Conservation (phyloP, 2,329 filamentous ascomycete genomes). For the Chaetomiaceae sp. region DNA sequence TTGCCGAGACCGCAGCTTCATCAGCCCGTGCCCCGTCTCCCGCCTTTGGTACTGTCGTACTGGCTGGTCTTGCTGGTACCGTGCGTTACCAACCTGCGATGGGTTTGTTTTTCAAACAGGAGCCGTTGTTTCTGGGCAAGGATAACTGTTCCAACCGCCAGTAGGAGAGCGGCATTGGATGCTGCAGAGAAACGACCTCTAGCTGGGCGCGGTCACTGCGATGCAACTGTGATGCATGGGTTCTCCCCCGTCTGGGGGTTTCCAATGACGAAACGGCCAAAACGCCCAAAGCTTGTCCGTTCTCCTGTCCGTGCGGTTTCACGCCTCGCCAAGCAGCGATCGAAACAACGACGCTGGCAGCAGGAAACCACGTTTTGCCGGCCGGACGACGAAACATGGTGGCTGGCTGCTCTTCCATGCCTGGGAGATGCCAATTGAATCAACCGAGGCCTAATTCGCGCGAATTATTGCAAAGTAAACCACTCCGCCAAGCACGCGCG, state of each 20-base stretch:
- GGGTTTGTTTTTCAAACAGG: constrained; percentile 10
- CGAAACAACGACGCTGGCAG: background rate
- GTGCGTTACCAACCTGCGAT: constrained; percentile 6
- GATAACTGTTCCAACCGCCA: constrained; percentile 7
- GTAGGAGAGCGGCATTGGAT: constrained; percentile 12
- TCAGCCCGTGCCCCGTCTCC: background rate
- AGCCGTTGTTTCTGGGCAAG: constrained; percentile 12
- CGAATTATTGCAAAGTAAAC: background rate
- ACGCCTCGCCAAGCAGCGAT: constrained; percentile 13
- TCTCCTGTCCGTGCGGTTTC: constrained; percentile 18
- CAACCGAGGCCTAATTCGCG: background rate
- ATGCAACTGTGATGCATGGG: constrained; percentile 17
- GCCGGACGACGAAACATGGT: background rate
- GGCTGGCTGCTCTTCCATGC: background rate
- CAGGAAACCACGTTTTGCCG: background rate
- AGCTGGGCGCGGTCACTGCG: constrained; percentile 13
- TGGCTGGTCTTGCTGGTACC: no score
- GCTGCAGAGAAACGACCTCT: background rate
- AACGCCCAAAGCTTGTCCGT: constrained; percentile 23
- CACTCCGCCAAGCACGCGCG: background rate
- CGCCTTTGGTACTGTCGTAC: no score
- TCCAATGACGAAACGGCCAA: constrained; percentile 22
- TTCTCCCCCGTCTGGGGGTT: constrained; percentile 14
- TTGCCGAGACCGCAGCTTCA: background rate
- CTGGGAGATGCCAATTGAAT: constrained; percentile 3